Percentiles rank a stretch among this genome's conserved stretches.
phyloP scores from a whole-genome alignment of 1,284 basidiomycete genomes.

The Cutaneotrichosporon spelunceum region DNA sequence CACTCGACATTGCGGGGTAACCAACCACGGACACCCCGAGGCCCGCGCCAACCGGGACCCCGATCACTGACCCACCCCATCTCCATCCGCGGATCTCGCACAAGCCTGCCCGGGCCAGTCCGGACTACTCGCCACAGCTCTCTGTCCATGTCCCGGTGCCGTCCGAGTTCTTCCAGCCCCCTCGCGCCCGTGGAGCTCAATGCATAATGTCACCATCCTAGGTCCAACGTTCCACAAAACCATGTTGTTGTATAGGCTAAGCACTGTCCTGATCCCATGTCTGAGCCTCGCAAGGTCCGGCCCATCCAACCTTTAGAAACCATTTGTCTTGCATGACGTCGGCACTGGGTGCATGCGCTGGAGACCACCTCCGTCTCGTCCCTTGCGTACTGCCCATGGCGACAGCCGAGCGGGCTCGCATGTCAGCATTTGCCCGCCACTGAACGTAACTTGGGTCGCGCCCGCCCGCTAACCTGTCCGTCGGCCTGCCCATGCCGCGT shows the following conservation, averaged over 20 bases:
- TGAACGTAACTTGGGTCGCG: not conserved
- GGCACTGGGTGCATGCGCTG: no score
- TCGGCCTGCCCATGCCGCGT: not conserved
- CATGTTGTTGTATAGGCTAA: no score
- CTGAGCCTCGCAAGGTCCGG: no score
- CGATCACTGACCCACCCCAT: not conserved
- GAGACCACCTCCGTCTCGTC: not conserved
- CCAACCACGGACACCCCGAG: not conserved
- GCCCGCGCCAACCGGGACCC: constrained; percentile 2
- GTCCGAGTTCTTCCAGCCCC: not conserved
- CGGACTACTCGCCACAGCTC: not conserved
- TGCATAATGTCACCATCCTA: not conserved
- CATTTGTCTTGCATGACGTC: no score
- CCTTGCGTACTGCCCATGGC: not conserved
- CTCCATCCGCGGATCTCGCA: not conserved
- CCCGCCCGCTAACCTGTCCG: not conserved
- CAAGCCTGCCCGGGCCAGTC: not conserved
- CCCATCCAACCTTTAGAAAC: no score
- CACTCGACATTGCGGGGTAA: constrained; percentile 6
- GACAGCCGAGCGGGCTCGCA: not conserved
- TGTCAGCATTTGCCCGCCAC: not conserved
- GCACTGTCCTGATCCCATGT: no score
- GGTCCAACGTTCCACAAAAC: no score
- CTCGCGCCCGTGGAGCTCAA: no score
- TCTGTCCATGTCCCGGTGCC: not conserved